Base-by-base conservation (phyloP, 106 monocot species). In the Phalaenopsis aphrodite region DNA sequence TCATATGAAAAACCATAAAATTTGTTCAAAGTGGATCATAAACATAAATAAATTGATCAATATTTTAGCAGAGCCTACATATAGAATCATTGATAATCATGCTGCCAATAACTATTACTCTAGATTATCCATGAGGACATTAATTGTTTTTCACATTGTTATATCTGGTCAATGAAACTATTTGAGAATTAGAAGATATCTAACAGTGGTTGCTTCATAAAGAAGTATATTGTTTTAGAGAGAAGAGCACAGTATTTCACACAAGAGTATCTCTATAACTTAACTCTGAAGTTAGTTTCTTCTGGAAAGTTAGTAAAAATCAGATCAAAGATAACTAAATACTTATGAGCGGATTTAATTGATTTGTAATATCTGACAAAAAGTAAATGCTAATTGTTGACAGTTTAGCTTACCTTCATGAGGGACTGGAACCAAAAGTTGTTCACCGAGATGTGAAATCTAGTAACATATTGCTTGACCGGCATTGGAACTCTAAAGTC, bases 371-470 rank as follows among this genome's bases (percentile, higher is more conserved):
- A 69, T 36, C 36, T 16, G 69, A 39, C 38, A 39, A 11, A 4
- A 69, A 69, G 5, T 69, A 5, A 39, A 12, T 36, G 2, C 23
- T 39, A 19, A 69, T 12, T 75, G 11, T 64, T 65, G 18, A 49
- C 79, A 88, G 88, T 48, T 82, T 88, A 49, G 80, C 88, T 15
- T 88, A 88, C 57, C 85, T 88, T 14, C 88, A 88, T 56, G 88
- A 88, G 43, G 88, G 88, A 30, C 81, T 88, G 37, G 88, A 88
- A 81, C 88, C 88, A 1, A 88, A 88, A 80, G 85, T 88, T 42
- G 88, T 88, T 47, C 88, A 88, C 55, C 79, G 88, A 38, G 88
- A 88, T 78, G 80, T 88, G 30, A 88, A 88, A 85, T 88, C 88
- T 37, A 85, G 88, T 66, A 88, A 88, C 75, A 88, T 88, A 80